phyloP scores from a whole-genome alignment of 2,329 filamentous ascomycete species.

The Aureobasidium sp. region DNA sequence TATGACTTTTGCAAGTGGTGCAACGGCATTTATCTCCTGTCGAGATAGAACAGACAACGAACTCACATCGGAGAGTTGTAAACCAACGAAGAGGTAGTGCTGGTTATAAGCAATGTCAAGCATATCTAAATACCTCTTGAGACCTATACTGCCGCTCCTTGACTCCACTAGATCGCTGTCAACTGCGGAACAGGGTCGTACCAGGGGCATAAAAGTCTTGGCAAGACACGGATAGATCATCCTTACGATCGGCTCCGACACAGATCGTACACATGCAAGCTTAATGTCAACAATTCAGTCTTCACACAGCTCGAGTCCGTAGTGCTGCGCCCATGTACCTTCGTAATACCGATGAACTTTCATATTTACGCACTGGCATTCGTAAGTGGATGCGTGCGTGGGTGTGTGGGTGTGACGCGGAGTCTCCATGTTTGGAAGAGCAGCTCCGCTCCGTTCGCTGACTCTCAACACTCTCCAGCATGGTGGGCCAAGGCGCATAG shows the following conservation, averaged over 20 bases:
- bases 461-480: neutral
- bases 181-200: neutral
- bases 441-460: neutral
- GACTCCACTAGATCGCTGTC: neutral
- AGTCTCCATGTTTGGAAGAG: neutral
- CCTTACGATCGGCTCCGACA: too few relatives aligned
- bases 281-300: too few relatives aligned
- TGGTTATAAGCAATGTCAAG: neutral
- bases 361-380: too few relatives aligned
- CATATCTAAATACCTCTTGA: too few relatives aligned
- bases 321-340: neutral
- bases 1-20: too few relatives aligned
- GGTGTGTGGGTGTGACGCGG: neutral
- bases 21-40: too few relatives aligned
- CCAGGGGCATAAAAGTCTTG: neutral
- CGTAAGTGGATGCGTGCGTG: too few relatives aligned
- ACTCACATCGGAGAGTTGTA: rapidly evolving
- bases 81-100: too few relatives aligned
- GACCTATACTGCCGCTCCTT: neutral
- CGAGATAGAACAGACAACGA: rapidly evolving
- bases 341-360: neutral
- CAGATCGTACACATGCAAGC: too few relatives aligned
- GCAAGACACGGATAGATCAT: neutral
- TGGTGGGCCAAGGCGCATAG: neutral
- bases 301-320: too few relatives aligned